A percentile compares a stretch with the other conserved stretches of the same genome.
Evolutionary conservation across 495 filamentous ascomycete species (phyloP).

Genomic region (Lasiosphaeria ovina): DNA sequence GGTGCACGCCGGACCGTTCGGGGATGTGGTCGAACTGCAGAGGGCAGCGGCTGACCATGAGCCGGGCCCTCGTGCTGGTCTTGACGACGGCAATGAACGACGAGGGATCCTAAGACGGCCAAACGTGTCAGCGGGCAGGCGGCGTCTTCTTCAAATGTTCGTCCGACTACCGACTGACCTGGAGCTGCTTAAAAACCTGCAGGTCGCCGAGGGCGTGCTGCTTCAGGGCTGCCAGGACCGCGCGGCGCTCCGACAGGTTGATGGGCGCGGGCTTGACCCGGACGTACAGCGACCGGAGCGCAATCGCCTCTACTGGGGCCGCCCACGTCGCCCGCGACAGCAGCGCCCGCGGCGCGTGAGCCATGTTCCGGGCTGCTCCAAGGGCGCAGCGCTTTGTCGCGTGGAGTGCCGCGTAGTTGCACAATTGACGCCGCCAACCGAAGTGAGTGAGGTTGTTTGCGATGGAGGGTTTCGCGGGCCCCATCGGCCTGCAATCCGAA

Average conservation of each 20-base stretch:
- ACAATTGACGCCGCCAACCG: too few relatives aligned
- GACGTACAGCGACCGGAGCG: constrained; percentile 54
- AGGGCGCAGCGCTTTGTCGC: too few relatives aligned
- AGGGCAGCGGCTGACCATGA: constrained; percentile 28
- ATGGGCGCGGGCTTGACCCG: constrained; percentile 61
- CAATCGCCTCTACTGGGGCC: not conserved
- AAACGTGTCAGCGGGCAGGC: too few relatives aligned
- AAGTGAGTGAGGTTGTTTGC: too few relatives aligned
- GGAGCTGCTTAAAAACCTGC: constrained; percentile 67
- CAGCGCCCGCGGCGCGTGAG: not conserved
- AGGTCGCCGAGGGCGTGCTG: constrained; percentile 65
- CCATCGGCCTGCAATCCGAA: too few relatives aligned
- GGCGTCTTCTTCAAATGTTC: too few relatives aligned
- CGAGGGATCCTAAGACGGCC: constrained; percentile 32
- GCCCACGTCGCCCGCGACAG: too few relatives aligned
- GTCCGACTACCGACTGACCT: not conserved
- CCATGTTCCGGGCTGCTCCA: not conserved
- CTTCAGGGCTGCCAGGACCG: constrained; percentile 68
- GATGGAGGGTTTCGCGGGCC: too few relatives aligned
- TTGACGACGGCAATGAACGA: constrained; percentile 41
- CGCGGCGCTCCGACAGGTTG: constrained; percentile 67
- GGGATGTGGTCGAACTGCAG: constrained; percentile 23
- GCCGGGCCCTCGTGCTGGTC: constrained; percentile 19
- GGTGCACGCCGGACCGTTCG: not conserved
- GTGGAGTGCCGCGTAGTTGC: too few relatives aligned